These are phyloP conservation scores for Cubamyces lactineus DNA, from an alignment of 768 basidiomycete species.

Conservation along the genomic window DNA sequence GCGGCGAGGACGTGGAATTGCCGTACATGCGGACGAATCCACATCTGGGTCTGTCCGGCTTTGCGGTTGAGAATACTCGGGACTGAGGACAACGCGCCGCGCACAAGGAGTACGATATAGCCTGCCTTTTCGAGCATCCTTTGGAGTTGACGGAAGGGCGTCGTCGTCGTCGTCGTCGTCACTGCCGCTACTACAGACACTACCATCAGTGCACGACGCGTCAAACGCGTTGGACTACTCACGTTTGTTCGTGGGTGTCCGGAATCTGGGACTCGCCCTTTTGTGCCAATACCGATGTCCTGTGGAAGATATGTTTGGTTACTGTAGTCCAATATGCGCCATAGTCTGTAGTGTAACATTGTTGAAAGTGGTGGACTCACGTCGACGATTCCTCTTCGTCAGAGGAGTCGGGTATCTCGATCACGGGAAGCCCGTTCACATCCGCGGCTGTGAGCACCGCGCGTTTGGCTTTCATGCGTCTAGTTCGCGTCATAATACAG, in stretches of 20 bases:
- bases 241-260: neutral
- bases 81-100: slow-evolving; percentile 19
- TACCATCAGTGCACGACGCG: no score
- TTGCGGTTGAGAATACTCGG: neutral
- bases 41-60: no score
- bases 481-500: neutral
- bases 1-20: neutral
- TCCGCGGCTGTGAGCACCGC: neutral
- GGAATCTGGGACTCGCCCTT: slow-evolving; percentile 1
- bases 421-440: slow-evolving; percentile 39
- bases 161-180: neutral
- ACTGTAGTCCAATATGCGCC: neutral
- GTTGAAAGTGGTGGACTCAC: neutral
- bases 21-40: neutral
- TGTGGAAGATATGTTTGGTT: neutral
- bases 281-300: slow-evolving; percentile 9
- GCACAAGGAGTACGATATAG: neutral
- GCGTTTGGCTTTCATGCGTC: slow-evolving; percentile 9
- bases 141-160: neutral
- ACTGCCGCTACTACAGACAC: neutral
- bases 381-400: slow-evolving; percentile 26
- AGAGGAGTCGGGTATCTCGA: slow-evolving; percentile 42
- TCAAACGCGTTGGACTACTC: no score
- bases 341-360: neutral
- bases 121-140: neutral